phyloP scores from a whole-genome alignment of 768 basidiomycete species.

The Phaeolepiota aurea region DNA sequence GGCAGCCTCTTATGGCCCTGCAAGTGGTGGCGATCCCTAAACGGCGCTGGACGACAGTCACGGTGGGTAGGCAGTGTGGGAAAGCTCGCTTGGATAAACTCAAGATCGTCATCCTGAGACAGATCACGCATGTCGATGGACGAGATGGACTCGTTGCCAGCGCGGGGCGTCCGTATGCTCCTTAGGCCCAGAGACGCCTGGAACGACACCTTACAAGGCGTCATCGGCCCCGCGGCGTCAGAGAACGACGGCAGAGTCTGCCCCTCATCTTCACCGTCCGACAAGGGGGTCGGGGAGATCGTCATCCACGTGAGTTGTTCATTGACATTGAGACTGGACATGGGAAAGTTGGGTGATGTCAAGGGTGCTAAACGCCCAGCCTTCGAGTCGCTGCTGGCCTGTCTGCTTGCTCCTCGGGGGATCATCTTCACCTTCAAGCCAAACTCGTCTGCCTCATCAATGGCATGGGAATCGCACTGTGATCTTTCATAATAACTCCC shows the following conservation, averaged over 20 bases:
- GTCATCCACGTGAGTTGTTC: conserved; percentile 12
- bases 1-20: conserved; percentile 1
- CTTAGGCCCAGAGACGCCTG: neutral
- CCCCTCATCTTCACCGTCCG: conserved; percentile 20
- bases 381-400: neutral
- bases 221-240: neutral
- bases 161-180: neutral
- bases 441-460: neutral
- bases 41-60: neutral
- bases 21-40: neutral
- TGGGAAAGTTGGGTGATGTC: neutral
- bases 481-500: neutral
- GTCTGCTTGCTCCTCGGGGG: neutral
- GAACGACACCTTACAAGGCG: neutral
- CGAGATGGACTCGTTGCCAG: conserved; percentile 26
- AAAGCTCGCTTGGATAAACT: neutral
- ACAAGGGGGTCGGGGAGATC: conserved; percentile 17
- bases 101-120: conserved; percentile 6
- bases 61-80: neutral
- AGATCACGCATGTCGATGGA: conserved; percentile 26
- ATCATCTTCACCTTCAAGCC: neutral
- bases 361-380: neutral
- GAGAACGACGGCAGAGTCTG: neutral
- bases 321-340: neutral
- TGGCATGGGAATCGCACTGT: neutral